Evolutionary conservation across 805 yeast species (phyloP), one percentile per base, ranked within the genome.

Genomic region (Kodamaea restingae): DNA sequence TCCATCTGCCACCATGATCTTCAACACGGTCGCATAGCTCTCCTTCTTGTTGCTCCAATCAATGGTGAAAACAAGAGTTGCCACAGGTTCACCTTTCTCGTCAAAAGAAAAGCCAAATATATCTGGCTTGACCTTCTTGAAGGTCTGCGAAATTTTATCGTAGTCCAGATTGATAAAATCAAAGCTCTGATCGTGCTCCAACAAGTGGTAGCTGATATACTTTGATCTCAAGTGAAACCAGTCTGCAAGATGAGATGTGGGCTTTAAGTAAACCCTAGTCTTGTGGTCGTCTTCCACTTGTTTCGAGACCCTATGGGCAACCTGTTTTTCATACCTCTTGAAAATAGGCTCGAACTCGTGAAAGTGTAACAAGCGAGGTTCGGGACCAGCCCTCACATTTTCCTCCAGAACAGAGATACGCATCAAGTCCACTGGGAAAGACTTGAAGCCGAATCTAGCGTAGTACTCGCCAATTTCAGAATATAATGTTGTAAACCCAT

Each of bases 381-480:
- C 32, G 12, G 32, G 32, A 7, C n/a, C 21, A 14, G 39, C 39
- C 12, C 18, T 20, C 11, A 29, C 36, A 10, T 22, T 24, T 6
- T 32, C 38, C n/a, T 35, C 24, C 11, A 32, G 36, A 36, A 58
- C 47, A 7, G 61, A 60, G 6, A 61, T 43, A 20, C 54, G 41
- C 20, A 60, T 42, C 38, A 67, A 47, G 3, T 64, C 67, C n/a
- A 69, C 65, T 15, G 49, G 57, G 32, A 55, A 53, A 3, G 71
- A 65, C 32, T 54, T 55, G 50, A 67, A 69, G 11, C 73, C 74
- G 38, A 51, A 49, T 17, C 55, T 54, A 34, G 52, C 39, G 44
- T 69, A 69, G 51, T 65, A 69, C 38, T 69, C 73, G 8, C 73
- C 73, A 8, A 69, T 58, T 44, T 69, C 74, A 2, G 71, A 65